Evolutionary conservation across 1,284 basidiomycete genomes (phyloP), one percentile per base, ranked within the genome.

Genomic region (Trichosporon coremiiforme): DNA sequence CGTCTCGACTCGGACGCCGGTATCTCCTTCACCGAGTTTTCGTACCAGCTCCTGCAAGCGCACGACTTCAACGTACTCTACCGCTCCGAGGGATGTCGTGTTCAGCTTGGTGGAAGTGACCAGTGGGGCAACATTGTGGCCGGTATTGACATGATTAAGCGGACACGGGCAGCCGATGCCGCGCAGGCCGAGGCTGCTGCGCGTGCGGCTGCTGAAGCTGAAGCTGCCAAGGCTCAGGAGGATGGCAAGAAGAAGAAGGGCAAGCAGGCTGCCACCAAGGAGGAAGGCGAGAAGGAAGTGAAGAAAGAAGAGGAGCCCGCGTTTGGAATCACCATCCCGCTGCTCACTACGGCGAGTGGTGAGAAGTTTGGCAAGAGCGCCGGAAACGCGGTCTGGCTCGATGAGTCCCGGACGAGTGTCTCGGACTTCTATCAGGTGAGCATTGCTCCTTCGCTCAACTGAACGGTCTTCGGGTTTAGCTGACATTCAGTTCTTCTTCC

Each of bases 91-190:
- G 85, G 85, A 0, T 98, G 96, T 82, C 89, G 89, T 1, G 87
- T 98, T 60, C 97, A 99, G 83, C 84, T 99, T 55, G 97, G 97
- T 64, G 97, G 97, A 3, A 94, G 92, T 0, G 97, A 99, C 82
- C 97, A 99, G 82, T 95, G 95, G 90, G 96, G 97, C n/a, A 99
- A 99, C 80, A 98, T 99, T 73, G 85, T 94, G 22, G 92, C 93
- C 8, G 95, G 95, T 4, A 87, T 97, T 38, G 94, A 98, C 69
- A 87, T 98, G 60, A 95, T 98, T 75, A 87, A 88, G 68, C 88
- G 89, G 9, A 64, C 68, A 55, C 60, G 69, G 3, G 76, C 60
- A 72, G 75, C 62, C 76, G 53, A 72, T 74, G 75, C 74, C 25
- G 66, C 64, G 6, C 35, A 29, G 68, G 70, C 57, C 20, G 65